Base-by-base conservation (phyloP, 331 rosid genomes). In the Rhamnella rubrinervis region DNA sequence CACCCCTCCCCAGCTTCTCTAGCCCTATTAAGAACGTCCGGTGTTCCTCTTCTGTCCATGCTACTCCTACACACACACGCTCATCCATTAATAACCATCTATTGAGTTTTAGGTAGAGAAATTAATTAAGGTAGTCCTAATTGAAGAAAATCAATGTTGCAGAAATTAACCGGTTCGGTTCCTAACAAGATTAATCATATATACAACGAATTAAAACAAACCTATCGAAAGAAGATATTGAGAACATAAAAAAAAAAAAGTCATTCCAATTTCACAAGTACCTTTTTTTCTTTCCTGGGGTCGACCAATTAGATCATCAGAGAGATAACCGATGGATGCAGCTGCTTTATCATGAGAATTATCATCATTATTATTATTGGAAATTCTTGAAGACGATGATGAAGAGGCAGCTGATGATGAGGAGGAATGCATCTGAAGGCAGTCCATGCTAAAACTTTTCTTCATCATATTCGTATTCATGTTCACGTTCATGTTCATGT, bases 21-120 rank as follows among this genome's bases (percentile, higher is more conserved):
- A 93, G 92, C 68, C 98, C 98, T 57, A 87, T 58, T 13, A 93
- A 91, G 74, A 93, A 93, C 49, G 77, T 80, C 73, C 89, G 56
- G 50, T 93, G 98, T 72, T 93, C 98, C 67, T 91, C 98, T 80
- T 88, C 97, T 50, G 97, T 91, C 98, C 98, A 93, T 21, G 98
- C 86, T 61, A 91, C 87, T 74, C 98, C 98, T 93, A 78, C 41
- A 38, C 17, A 49, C 6, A 35, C 3, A 51, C 6, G 19, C 28
- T 40, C 44, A 60, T 6, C 17, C 12, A 39, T 56, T 21, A 38
- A 51, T 17, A 40, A 59, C 3, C 20, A 10, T 49, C 55, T 10
- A 47, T 16, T 47, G 17, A 47, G 17, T 8, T 8, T 8, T 46
- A 46, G 11, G 16, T 47, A 3, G 16, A 47, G 13, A 23, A 25